These are phyloP conservation scores for Colletotrichum paranaense DNA, from an alignment of 2,329 filamentous ascomycete species.

Conservation along the genomic window DNA sequence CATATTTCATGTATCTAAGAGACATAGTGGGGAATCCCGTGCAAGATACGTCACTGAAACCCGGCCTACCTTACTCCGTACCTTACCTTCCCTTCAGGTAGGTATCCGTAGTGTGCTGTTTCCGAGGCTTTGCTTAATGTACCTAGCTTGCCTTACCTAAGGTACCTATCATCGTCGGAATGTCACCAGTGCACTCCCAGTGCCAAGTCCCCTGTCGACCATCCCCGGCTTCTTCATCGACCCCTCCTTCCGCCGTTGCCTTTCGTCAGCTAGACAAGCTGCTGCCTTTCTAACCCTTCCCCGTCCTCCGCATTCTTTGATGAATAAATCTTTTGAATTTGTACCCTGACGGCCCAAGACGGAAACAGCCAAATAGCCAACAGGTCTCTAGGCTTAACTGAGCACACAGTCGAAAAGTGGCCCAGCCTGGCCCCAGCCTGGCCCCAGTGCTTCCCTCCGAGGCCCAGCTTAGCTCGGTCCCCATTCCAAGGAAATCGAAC, in stretches of 20 bases:
- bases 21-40: not conserved
- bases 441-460: not conserved
- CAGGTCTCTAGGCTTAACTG: not conserved
- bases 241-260: not conserved
- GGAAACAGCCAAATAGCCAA: not conserved
- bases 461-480: not conserved
- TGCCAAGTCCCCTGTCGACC: not conserved
- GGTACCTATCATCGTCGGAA: not conserved
- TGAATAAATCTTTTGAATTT: not conserved
- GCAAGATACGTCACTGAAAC: constrained; percentile 3
- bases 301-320: not conserved
- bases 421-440: not conserved
- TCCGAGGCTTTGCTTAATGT: too few species aligned
- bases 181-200: not conserved
- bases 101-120: too few species aligned
- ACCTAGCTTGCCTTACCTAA: not conserved
- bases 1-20: constrained; percentile 8
- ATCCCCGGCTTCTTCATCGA: not conserved
- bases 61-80: not conserved
- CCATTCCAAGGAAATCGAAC: not conserved
- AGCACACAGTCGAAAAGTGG: not conserved
- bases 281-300: not conserved
- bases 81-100: not conserved
- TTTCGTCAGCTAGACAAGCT: not conserved
- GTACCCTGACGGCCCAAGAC: not conserved